Conservation (phyloP, 257 asterid genomes). For the Jasminum sambac region DNA sequence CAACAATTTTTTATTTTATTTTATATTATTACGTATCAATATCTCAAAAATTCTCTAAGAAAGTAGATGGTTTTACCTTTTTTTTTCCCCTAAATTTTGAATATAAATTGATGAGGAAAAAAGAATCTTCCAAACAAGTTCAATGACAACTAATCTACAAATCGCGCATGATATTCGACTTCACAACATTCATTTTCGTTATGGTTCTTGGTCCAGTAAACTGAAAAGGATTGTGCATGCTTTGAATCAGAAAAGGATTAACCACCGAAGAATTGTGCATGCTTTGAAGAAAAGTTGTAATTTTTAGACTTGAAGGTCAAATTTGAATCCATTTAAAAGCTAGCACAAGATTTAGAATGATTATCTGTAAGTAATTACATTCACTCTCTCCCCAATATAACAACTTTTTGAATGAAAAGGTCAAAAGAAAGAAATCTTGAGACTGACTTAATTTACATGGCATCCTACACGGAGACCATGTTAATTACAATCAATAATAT, state of each 20-base stretch:
- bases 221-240: too few species aligned
- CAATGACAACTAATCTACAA: not conserved
- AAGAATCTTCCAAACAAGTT: not conserved
- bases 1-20: too few species aligned
- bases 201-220: not conserved
- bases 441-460: too few species aligned
- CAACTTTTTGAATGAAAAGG: not conserved
- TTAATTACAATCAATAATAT: too few species aligned
- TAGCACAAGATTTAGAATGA: not conserved
- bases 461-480: too few species aligned
- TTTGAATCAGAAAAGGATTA: not conserved
- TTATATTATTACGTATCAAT: too few species aligned
- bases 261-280: too few species aligned
- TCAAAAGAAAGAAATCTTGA: too few species aligned
- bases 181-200: not conserved
- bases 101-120: not conserved
- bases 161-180: not conserved
- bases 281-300: not conserved
- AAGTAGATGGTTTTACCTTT: too few species aligned
- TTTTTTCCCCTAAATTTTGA: not conserved
- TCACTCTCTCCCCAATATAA: not conserved
- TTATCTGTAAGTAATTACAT: not conserved
- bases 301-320: not conserved
- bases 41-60: too few species aligned
- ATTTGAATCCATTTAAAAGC: not conserved